phyloP scores from a whole-genome alignment of 306 rosid species.

The Psophocarpus tetragonolobus region DNA sequence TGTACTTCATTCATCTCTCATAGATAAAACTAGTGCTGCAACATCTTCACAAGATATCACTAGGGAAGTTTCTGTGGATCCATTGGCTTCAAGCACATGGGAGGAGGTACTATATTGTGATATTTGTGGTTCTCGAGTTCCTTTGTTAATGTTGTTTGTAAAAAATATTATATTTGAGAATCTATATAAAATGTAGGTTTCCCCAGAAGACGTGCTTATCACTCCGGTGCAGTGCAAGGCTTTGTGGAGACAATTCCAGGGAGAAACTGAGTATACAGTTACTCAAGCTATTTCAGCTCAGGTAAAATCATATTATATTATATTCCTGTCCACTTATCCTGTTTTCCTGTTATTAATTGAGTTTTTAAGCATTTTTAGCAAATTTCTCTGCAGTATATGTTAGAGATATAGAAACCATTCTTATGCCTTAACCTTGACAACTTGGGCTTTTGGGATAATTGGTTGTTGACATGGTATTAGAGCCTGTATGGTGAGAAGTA shows the following conservation, averaged over 20 bases:
- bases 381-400: background rate
- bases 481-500: background rate
- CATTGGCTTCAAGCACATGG: constrained; percentile 90
- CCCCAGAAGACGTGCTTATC: constrained; percentile 59
- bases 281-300: constrained; percentile 90
- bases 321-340: constrained; percentile 1
- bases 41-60: constrained; percentile 50
- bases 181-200: constrained; percentile 52
- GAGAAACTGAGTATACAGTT: constrained; percentile 77
- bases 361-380: background rate
- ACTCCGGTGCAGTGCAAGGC: constrained; percentile 87
- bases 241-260: constrained; percentile 87
- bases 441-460: background rate
- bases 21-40: constrained; percentile 53
- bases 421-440: background rate
- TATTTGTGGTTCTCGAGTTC: constrained; percentile 29
- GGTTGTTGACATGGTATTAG: background rate
- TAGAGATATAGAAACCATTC: background rate
- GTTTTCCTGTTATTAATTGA: background rate
- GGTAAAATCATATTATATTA: constrained; percentile 41
- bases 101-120: constrained; percentile 64
- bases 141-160: constrained; percentile 10
- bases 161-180: constrained; percentile 22
- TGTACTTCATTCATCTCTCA: constrained; percentile 51
- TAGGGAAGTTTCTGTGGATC: constrained; percentile 51